A percentile compares a stretch with the other conserved stretches of the same genome.
phyloP scores from a whole-genome alignment of 768 basidiomycete genomes.

The Hypholoma fasciculare region DNA sequence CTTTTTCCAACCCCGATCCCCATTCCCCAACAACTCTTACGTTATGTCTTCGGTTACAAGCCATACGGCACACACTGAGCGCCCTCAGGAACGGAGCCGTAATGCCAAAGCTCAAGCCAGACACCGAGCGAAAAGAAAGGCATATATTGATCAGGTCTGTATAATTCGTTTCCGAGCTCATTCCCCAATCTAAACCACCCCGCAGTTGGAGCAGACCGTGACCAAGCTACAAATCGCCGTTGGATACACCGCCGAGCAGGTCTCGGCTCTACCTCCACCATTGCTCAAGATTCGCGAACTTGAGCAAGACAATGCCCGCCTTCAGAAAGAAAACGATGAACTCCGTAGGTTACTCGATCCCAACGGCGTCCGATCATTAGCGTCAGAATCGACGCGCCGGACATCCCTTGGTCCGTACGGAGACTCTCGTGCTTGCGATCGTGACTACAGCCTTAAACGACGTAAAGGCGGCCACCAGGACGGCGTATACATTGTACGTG shows the following conservation, averaged over 20 bases:
- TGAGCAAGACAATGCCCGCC: slow-evolving; percentile 73
- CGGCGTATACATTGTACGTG: slow-evolving; percentile 53
- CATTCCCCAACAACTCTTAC: slow-evolving; percentile 48
- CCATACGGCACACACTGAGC: slow-evolving; percentile 58
- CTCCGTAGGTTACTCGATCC: slow-evolving; percentile 66
- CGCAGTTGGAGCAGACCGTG: slow-evolving; percentile 81
- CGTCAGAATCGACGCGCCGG: slow-evolving; percentile 45
- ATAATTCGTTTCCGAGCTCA: background rate
- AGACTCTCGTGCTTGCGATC: slow-evolving; percentile 50
- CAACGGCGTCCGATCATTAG: slow-evolving; percentile 27
- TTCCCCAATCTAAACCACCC: background rate
- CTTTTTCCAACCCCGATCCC: slow-evolving; percentile 53
- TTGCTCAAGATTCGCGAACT: slow-evolving; percentile 78
- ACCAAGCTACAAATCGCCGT: slow-evolving; percentile 80
- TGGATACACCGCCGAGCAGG: slow-evolving; percentile 73
- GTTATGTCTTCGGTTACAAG: slow-evolving; percentile 61
- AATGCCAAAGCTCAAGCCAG: slow-evolving; percentile 88
- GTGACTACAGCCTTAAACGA: slow-evolving; percentile 54
- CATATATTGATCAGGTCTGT: slow-evolving; percentile 86
- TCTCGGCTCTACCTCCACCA: slow-evolving; percentile 70
- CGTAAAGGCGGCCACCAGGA: slow-evolving; percentile 51
- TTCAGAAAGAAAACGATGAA: slow-evolving; percentile 74
- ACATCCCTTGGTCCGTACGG: slow-evolving; percentile 46
- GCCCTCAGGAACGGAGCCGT: slow-evolving; percentile 76
- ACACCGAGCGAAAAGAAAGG: slow-evolving; percentile 90